Evolutionary conservation across 192 early-diverging fungal species (phyloP), one percentile per base, ranked within the genome.

Genomic region (Haplosporangium gracile): DNA sequence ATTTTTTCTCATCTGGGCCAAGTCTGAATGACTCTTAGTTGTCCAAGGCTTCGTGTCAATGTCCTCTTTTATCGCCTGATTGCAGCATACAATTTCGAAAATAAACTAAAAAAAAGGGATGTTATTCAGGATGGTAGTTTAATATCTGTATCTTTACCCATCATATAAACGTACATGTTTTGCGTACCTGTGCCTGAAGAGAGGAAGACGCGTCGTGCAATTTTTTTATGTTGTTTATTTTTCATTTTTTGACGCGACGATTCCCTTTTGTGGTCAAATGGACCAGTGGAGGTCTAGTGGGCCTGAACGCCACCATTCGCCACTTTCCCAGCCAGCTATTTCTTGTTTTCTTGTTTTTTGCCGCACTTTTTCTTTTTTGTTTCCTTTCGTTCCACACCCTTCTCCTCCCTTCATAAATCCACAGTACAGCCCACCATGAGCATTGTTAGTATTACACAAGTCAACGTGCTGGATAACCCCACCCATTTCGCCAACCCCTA

Each of bases 391-490:
- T 38, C 18, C 38, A 40, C 20, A 75, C 20, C 29, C 34, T 29
- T 29, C 22, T 40, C 42, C 26, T 22, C 39, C n/a, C 43, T 45
- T 2, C 43, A 15, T 36, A 51, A n/a, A 24, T 36, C 49, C 15
- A 7, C 20, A 38, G 34, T 24, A 29, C 20, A 75, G 16, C 34
- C 26, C 77, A 78, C 55, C 83, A 97, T 97, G 96, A 93, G 93
- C 77, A 88, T 97, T 71, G 95, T 97, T 68, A 94, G 92, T 88
- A 94, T 97, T 77, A 92, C 94, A 22, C 92, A 97, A 85, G 93
- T 97, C 82, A 88, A 96, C 91, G 94, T 99, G 80, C 87, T 95
- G 57, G 93, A 98, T 85, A 98, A 98, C 76, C 95, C 97, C 69
- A 91, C 96, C 75, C 85, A 89, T 63, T 99, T 98, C 84, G 89